Percentiles rank a stretch among this genome's conserved stretches.
phyloP scores from a whole-genome alignment of 805 yeast genomes.

The Brettanomyces custersianus region DNA sequence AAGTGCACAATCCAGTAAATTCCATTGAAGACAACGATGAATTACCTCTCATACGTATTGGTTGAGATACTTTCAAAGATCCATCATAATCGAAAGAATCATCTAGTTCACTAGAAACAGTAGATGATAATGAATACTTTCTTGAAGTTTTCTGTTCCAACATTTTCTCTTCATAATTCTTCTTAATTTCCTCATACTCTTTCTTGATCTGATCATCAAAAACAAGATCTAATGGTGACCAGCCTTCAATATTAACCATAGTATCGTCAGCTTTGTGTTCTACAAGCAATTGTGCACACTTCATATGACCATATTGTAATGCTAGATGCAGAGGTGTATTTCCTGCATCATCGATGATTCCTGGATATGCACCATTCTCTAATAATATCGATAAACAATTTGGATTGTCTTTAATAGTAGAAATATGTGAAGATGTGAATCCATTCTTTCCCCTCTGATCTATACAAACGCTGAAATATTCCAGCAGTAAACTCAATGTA shows the following conservation, averaged over 20 bases:
- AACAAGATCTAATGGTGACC: slow-evolving; percentile 57
- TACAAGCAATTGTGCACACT: slow-evolving; percentile 45
- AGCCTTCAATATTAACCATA: slow-evolving; percentile 46
- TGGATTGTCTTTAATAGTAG: slow-evolving; percentile 49
- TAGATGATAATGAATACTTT: slow-evolving; percentile 11
- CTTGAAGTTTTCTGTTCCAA: background rate
- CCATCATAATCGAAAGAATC: slow-evolving; percentile 6
- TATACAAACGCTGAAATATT: slow-evolving; percentile 42
- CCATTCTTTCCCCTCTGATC: slow-evolving; percentile 40
- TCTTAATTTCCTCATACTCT: slow-evolving; percentile 26
- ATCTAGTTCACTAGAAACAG: slow-evolving; percentile 9
- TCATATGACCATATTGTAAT: slow-evolving; percentile 55
- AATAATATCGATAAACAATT: slow-evolving; percentile 58
- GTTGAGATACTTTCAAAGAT: too few relatives aligned
- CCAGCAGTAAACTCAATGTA: slow-evolving; percentile 63
- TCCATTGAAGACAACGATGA: too few relatives aligned
- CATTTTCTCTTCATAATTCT: slow-evolving; percentile 5
- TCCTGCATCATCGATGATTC: slow-evolving; percentile 61
- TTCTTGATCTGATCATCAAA: slow-evolving; percentile 42
- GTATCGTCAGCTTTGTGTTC: slow-evolving; percentile 40
- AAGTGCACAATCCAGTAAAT: too few relatives aligned
- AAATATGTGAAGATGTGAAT: slow-evolving; percentile 61
- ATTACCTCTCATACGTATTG: too few relatives aligned
- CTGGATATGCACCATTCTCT: slow-evolving; percentile 71
- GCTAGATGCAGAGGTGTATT: slow-evolving; percentile 84